Conservation (phyloP, 1,284 basidiomycete species). For the Ustilago cynodontis region DNA sequence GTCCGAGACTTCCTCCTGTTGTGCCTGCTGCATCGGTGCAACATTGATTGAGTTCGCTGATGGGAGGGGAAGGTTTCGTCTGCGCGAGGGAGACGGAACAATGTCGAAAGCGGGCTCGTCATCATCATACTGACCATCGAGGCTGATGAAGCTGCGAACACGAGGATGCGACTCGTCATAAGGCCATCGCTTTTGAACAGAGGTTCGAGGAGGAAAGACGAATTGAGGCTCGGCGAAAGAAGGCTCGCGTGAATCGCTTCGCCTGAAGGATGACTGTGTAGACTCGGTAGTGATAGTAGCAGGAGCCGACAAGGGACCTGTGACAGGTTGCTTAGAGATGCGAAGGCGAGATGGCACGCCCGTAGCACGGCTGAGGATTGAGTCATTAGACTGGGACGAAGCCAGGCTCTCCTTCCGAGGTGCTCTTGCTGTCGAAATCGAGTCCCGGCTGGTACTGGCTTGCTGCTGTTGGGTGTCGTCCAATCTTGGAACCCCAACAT, state of each 20-base stretch:
- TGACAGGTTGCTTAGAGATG: constrained; percentile 22
- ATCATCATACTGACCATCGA: constrained; percentile 20
- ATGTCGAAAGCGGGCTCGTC: constrained; percentile 43
- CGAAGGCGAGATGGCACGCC: constrained; percentile 15
- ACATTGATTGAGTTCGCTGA: background rate
- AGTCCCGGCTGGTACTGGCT: background rate
- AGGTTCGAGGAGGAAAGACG: constrained; percentile 27
- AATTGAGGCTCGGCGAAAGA: constrained; percentile 15
- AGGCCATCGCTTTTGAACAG: constrained; percentile 2
- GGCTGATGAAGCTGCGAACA: constrained; percentile 23
- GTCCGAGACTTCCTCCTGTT: background rate
- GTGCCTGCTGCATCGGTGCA: background rate
- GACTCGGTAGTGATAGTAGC: constrained; percentile 10
- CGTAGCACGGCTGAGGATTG: background rate
- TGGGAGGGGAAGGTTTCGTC: constrained; percentile 10
- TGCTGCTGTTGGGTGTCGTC: background rate
- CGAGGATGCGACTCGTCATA: background rate
- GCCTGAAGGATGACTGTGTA: background rate
- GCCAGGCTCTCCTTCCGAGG: background rate
- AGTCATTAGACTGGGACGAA: constrained; percentile 1
- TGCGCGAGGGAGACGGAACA: constrained; percentile 37
- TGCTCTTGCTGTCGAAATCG: background rate
- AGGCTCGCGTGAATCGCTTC: background rate
- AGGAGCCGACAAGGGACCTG: constrained; percentile 29
- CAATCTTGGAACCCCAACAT: too few relatives aligned